Evolutionary conservation across 306 rosid genomes (phyloP).

Genomic region (Lotus japonicus): DNA sequence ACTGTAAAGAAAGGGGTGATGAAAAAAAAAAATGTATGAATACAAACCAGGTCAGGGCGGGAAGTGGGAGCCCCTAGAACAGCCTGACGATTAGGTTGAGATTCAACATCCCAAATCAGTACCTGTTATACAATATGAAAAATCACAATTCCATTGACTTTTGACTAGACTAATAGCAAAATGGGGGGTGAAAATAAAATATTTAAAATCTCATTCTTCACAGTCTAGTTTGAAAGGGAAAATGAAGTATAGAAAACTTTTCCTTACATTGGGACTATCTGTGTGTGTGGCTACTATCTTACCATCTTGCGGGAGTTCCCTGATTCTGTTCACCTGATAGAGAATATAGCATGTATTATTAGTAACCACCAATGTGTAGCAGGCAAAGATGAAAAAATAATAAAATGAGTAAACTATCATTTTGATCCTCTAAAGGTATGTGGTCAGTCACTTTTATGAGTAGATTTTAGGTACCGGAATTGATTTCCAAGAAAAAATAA

Average conservation of each 20-base stretch:
- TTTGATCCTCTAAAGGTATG: too few species aligned
- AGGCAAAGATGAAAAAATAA: too few species aligned
- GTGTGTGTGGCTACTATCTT: constrained; percentile 92
- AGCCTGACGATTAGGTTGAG: constrained; percentile 87
- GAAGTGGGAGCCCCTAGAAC: constrained; percentile 74
- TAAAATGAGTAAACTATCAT: too few species aligned
- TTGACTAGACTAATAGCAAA: neutral
- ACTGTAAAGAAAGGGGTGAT: neutral
- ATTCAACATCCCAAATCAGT: constrained; percentile 83
- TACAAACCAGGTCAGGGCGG: constrained; percentile 81
- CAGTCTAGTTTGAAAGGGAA: neutral
- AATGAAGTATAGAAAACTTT: neutral
- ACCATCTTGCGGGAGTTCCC: constrained; percentile 77
- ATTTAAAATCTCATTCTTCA: neutral
- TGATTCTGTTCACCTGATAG: constrained; percentile 88
- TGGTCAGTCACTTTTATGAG: too few species aligned
- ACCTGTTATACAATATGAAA: constrained; percentile 42
- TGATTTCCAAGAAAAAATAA: too few species aligned
- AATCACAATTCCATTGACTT: neutral
- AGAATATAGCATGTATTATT: neutral
- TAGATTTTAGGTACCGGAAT: too few species aligned
- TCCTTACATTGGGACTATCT: constrained; percentile 84
- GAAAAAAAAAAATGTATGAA: neutral
- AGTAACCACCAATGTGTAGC: too few species aligned
- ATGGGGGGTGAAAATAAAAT: neutral